phyloP scores from a whole-genome alignment of 1,139 yeast genomes.

The Blastobotrys arbuscula region DNA sequence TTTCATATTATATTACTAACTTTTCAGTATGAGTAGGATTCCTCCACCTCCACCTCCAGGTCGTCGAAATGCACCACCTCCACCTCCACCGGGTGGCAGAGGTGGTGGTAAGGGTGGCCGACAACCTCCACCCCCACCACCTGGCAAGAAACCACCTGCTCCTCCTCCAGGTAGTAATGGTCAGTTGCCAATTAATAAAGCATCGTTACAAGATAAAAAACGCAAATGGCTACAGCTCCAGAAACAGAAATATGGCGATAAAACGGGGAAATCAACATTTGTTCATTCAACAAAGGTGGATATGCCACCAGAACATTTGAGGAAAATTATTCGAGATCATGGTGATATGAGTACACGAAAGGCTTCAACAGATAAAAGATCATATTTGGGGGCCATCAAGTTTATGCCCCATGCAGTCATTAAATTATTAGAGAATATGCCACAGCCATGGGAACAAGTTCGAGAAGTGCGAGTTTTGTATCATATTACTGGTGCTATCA shows the following conservation, averaged over 20 bases:
- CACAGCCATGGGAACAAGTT: slow-evolving; percentile 94
- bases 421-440: slow-evolving; percentile 91
- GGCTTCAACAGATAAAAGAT: slow-evolving; percentile 80
- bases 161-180: slow-evolving; percentile 21
- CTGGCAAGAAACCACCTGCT: slow-evolving; percentile 22
- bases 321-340: slow-evolving; percentile 79
- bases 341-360: slow-evolving; percentile 78
- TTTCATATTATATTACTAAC: too few relatives aligned
- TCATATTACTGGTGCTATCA: slow-evolving; percentile 89
- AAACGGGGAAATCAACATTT: slow-evolving; percentile 38
- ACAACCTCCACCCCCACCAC: slow-evolving; percentile 18
- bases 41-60: slow-evolving; percentile 4
- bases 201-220: slow-evolving; percentile 39
- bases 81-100: slow-evolving; percentile 25
- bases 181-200: slow-evolving; percentile 1
- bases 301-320: slow-evolving; percentile 91
- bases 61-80: slow-evolving; percentile 7
- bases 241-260: slow-evolving; percentile 45
- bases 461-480: slow-evolving; percentile 85
- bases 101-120: slow-evolving; percentile 4
- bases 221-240: slow-evolving; percentile 64
- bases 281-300: slow-evolving; percentile 64
- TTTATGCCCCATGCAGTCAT: slow-evolving; percentile 93
- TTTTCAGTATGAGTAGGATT: slow-evolving; percentile 4
- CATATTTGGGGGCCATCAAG: slow-evolving; percentile 86